Evolutionary conservation across 2,329 filamentous ascomycete species (phyloP), one percentile per base, ranked within the genome.

Genomic region (Fusarium albidum): DNA sequence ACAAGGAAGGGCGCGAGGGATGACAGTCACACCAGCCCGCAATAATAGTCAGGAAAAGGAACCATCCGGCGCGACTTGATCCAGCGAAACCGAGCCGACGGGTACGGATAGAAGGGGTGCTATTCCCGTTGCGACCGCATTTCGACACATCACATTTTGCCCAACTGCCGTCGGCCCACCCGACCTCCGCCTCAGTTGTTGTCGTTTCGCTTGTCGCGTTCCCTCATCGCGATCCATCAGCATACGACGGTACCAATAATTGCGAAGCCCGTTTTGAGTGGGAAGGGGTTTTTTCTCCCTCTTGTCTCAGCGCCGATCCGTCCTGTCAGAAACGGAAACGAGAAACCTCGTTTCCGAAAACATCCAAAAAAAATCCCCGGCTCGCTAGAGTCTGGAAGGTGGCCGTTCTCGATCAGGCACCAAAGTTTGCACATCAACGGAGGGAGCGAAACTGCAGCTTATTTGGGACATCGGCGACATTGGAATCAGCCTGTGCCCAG

Each of bases 1-100:
- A n/a, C n/a, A n/a, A n/a, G n/a, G n/a, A 9, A 32, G 29, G 25
- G 48, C 48, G 41, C 45, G 49, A 39, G 55, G 59, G 39, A 50
- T 62, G 52, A 49, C 39, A 42, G 52, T 40, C 57, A 57, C 48
- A 47, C 45, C 57, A 31, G 15, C 44, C 38, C 37, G 41, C 46
- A 43, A 37, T 45, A 42, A 5, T 4, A 11, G 21, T 50, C 47
- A 37, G 37, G 42, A n/a, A 49, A 50, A 42, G 44, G 21, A 44
- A 43, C n/a, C 11, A 49, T 47, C 13, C n/a, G 28, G 18, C 34
- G 25, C 28, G 17, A 33, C 28, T 40, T 39, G 11, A 34, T 39
- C n/a, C 21, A 40, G 15, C 49, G n/a, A 46, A 33, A 14, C 5
- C 18, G 34, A 39, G 34, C 37, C 40, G 44, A 37, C 35, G 39